Evolutionary conservation across 2,329 filamentous ascomycete species (phyloP), one percentile per base, ranked within the genome.

Genomic region (Aspergillus flavus): DNA sequence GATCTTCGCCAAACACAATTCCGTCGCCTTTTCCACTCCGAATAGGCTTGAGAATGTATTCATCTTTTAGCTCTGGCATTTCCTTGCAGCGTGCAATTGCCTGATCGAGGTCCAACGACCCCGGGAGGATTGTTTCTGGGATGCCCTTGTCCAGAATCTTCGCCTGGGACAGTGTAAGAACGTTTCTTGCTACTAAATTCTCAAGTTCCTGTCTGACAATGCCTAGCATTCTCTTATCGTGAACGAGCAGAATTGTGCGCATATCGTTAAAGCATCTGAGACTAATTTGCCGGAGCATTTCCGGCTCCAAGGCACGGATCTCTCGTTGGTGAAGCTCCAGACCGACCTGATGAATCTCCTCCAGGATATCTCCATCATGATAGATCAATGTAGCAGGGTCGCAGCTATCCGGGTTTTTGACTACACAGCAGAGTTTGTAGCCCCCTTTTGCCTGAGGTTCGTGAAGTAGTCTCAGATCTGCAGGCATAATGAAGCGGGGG

Each of bases 201-300:
- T 55, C 32, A 3, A 68, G 32, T 14, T 72, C 66, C 58, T 78
- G 64, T n/a, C 69, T 59, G 30, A 78, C 65, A 41, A 80, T 65
- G 5, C 76, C 72, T 4, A 78, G 64, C 66, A 77, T 73, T 36
- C 75, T 41, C 63, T 77, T 77, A 45, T 78, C 75, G 45, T 77
- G 75, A 3, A 70, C 68, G 2, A 78, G 66, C 7, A 75, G 62
- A 0, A 76, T 66, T 2, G 70, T 73, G 14, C 75, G 70, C 57
- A 78, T 67, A 43, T 77, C 74, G 50, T 78, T 77, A 30, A 75
- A 71, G 45, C 73, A 75, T 6, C 69, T 61, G 4, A 71, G 53
- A 4, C 67, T 68, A 9, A 78, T 39, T 14, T 75, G 69, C 0
- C 59, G 71, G 3, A 72, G 61, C 64, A 76, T 69, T 12, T 72